Percentiles rank a stretch among this genome's conserved stretches.
Evolutionary conservation across 495 filamentous ascomycete species (phyloP).

Genomic region (Copromyces sp.): DNA sequence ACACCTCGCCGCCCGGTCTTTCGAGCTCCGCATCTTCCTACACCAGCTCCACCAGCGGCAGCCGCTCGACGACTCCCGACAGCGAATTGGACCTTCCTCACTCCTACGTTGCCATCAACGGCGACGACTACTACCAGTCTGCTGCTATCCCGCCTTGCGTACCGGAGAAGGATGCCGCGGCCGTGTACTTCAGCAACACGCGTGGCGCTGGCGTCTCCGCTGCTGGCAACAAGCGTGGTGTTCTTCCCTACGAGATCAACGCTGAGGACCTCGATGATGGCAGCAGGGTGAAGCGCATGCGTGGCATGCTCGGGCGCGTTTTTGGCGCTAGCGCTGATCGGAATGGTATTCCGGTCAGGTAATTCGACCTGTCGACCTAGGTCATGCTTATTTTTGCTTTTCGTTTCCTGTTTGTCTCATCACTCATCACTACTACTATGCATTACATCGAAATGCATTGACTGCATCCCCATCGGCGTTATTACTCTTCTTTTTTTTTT

Average conservation of each 20-base stretch:
- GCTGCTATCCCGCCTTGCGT: conserved; percentile 16
- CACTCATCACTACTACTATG: neutral
- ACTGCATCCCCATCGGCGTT: neutral
- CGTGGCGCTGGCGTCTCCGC: neutral
- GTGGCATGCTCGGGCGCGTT: conserved; percentile 32
- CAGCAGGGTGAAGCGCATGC: conserved; percentile 28
- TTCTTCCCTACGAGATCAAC: conserved; percentile 40
- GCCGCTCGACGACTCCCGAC: conserved; percentile 35
- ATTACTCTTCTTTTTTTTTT: neutral
- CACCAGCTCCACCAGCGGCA: conserved; percentile 30
- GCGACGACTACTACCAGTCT: conserved; percentile 28
- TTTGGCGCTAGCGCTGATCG: conserved; percentile 20
- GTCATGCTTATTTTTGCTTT: neutral
- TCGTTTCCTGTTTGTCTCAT: neutral
- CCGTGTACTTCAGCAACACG: conserved; percentile 9
- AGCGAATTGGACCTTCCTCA: conserved; percentile 23
- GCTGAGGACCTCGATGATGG: conserved; percentile 32
- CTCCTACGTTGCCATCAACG: conserved; percentile 23
- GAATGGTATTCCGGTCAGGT: neutral
- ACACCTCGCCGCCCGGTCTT: conserved; percentile 31
- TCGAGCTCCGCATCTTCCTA: conserved; percentile 32
- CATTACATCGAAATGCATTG: neutral
- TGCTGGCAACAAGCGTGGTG: conserved; percentile 9
- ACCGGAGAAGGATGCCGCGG: conserved; percentile 17
- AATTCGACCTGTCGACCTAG: neutral